Evolutionary conservation across 1,284 basidiomycete species (phyloP), one percentile per base, ranked within the genome.

Genomic region (Peniophora sp.): DNA sequence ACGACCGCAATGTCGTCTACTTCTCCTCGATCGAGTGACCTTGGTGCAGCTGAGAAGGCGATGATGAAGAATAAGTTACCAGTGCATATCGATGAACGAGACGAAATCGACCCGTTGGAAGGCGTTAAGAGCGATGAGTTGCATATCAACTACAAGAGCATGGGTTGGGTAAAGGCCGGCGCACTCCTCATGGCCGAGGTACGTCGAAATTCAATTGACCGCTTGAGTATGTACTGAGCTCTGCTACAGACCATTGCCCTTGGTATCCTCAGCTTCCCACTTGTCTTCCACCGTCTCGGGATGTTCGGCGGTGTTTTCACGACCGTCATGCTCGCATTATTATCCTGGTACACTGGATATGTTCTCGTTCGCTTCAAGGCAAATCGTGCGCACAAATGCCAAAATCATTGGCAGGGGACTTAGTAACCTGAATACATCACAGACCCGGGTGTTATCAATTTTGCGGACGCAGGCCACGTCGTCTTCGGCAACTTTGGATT

Each of bases 131-230:
- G 35, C 34, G 45, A 22, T 16, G 43, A 34, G 20, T 45, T 22
- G 3, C 48, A 52, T 6, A 52, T 52, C 32, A 46, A 49, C 23
- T 52, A 52, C 43, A 17, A 24, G 25, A 52, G 11, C 23, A 52
- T 52, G 51, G 51, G 51, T 11, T 52, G 51, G 51, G 38, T 52
- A 38, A 52, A 52, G 43, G 51, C 51, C 25, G 51, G 51, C 19
- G 51, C 51, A 14, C 32, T 52, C 3, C 48, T 52, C 47, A 52
- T 52, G 51, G 51, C 51, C 3, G 51, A 52, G 50, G 50, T 51
- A 17, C 27, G 27, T n/a, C 27, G 27, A 12, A 12, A 6, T 32
- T 12, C 27, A 5, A 32, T 32, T 32, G 12, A 32, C 6, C 12
- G 27, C 12, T 32, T 12, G 27, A 32, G 12, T 32, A 32, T 12